Base-by-base conservation (phyloP, 2,329 filamentous ascomycete species). In the Colletotrichum chlorophyti region DNA sequence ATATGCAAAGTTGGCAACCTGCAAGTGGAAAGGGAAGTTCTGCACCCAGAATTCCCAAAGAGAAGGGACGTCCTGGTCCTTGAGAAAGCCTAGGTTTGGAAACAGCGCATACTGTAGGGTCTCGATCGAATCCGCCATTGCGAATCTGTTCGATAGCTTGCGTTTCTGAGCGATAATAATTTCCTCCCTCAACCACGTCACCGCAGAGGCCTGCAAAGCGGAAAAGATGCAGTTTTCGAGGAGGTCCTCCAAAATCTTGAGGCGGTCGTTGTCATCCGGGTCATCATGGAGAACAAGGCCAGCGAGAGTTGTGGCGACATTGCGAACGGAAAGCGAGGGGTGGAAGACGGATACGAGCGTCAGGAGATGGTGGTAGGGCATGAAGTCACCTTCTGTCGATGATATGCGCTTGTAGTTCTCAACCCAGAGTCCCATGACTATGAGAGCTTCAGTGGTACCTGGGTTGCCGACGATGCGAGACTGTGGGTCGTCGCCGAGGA, bases 161-260 rank as follows among this genome's bases (percentile, higher is more conserved):
- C 69, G 53, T 35, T 70, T 69, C 23, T 65, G 71, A 3, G 82
- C 79, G 5, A 76, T 69, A 8, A 87, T 76, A 14, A 88, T 73
- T 67, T 89, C 86, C 64, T 88, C 86, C 51, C 84, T 81, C 29
- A 88, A 71, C 86, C 86, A 89, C 4, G 79, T 79, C 5, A 89
- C 79, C 1, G 85, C 86, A 37, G 83, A 85, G 8, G 83, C 86
- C 68, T 87, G 87, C 32, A 89, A 75, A 1, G 81, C 78, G 2
- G 84, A 78, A 64, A 86, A 88, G 64, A 84, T 80, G 75, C 86
- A 88, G 68, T 88, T 86, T 70, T 88, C 85, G 11, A 89, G 72
- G 11, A 88, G 77, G 65, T 89, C 86, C 49, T 86, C 82, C 8
- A 90, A 77, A 62, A 89, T 89, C 24, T 79, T 77, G 14, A 89